Conservation (phyloP, 148 eudicot genomes). For the Spergularia bocconei region DNA sequence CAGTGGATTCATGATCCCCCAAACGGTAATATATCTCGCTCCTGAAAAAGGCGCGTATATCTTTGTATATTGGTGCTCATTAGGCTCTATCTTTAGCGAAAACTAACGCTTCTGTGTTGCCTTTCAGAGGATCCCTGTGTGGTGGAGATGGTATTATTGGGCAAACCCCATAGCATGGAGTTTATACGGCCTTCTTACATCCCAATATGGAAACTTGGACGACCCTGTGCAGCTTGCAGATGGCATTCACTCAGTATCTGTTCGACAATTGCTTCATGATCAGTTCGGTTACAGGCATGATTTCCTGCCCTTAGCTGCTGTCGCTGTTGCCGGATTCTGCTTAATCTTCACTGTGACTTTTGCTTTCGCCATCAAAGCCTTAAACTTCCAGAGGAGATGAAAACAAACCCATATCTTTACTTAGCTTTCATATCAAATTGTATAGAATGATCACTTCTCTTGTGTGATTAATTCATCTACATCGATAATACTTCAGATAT, state of each 20-base stretch:
- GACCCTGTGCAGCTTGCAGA: slow-evolving; percentile 55
- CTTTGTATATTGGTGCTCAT: not conserved
- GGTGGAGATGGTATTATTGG: slow-evolving; percentile 99
- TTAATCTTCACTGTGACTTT: slow-evolving; percentile 60
- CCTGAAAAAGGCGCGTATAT: not conserved
- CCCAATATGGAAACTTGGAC: slow-evolving; percentile 67
- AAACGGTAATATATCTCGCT: slow-evolving; percentile 43
- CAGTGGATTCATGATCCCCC: slow-evolving; percentile 86
- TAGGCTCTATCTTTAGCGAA: not conserved
- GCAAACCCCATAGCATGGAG: slow-evolving; percentile 93
- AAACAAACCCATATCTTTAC: no score
- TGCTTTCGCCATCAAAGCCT: slow-evolving; percentile 62
- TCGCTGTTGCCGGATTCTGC: slow-evolving; percentile 62
- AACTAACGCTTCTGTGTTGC: not conserved
- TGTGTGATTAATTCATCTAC: no score
- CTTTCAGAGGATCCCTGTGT: slow-evolving; percentile 71
- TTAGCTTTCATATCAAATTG: no score
- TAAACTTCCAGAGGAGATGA: slow-evolving; percentile 84
- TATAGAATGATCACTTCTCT: no score
- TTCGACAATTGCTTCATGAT: slow-evolving; percentile 50
- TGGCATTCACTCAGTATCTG: slow-evolving; percentile 41
- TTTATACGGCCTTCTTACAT: slow-evolving; percentile 75
- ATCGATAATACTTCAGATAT: no score
- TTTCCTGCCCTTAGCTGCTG: slow-evolving; percentile 51
- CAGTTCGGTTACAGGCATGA: slow-evolving; percentile 73